Conservation (phyloP, 1,284 basidiomycete species). For the Heliocybe sulcata region DNA sequence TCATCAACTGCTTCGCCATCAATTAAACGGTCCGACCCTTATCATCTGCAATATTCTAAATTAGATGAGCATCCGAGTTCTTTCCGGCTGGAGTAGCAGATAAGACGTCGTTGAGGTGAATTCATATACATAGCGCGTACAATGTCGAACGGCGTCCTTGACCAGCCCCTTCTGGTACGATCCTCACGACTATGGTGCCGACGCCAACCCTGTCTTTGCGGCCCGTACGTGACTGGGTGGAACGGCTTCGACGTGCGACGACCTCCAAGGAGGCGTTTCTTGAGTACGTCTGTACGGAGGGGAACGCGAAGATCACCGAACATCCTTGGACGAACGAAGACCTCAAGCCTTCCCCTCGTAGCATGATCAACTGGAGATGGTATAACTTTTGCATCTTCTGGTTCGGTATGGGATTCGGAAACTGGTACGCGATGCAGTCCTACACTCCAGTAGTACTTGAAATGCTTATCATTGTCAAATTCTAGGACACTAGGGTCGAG, state of each 20-base stretch:
- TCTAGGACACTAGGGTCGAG: slow-evolving; percentile 16
- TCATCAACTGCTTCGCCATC: not conserved
- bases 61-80: not conserved
- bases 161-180: not conserved
- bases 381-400: slow-evolving; percentile 19
- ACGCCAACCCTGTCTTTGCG: not conserved
- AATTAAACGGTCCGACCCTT: too few relatives aligned
- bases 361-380: slow-evolving; percentile 16
- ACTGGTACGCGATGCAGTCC: slow-evolving; percentile 11
- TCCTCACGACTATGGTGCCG: not conserved
- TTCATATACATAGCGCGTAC: not conserved
- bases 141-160: not conserved
- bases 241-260: slow-evolving; percentile 11
- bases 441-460: too few relatives aligned
- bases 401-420: slow-evolving; percentile 18
- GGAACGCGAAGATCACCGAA: slow-evolving; percentile 9
- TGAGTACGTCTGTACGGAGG: slow-evolving; percentile 14
- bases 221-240: slow-evolving; percentile 10
- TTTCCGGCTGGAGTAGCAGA: not conserved
- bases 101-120: not conserved
- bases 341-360: slow-evolving; percentile 16
- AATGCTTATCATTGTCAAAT: not conserved
- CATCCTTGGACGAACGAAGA: slow-evolving; percentile 18
- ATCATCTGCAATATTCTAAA: not conserved
- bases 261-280: slow-evolving; percentile 12